phyloP scores from a whole-genome alignment of 495 filamentous ascomycete species.

The Entonaema liquescens region DNA sequence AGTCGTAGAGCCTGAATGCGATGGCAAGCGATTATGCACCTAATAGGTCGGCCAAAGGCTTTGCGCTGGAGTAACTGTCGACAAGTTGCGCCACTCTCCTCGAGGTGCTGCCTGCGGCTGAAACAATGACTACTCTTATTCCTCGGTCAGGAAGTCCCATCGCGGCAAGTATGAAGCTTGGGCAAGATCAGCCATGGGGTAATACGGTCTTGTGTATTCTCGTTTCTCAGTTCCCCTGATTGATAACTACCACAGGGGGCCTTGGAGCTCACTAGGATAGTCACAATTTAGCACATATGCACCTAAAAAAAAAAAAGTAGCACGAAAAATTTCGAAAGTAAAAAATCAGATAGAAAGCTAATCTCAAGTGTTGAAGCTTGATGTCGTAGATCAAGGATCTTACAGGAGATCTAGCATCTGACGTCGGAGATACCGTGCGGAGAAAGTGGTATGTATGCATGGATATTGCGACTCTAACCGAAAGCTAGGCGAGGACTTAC shows the following conservation, averaged over 20 bases:
- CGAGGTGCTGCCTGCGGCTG: background rate
- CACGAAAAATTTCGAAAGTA: background rate
- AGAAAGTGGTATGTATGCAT: slow-evolving; percentile 12
- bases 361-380: background rate
- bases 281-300: background rate
- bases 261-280: background rate
- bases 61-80: background rate
- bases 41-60: background rate
- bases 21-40: background rate
- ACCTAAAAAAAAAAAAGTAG: background rate
- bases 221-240: background rate
- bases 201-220: background rate
- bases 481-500: background rate
- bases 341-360: background rate
- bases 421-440: slow-evolving; percentile 10
- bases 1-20: background rate
- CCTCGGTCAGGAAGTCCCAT: background rate
- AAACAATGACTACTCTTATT: background rate
- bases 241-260: background rate
- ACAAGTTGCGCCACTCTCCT: background rate
- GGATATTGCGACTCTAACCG: slow-evolving; percentile 4
- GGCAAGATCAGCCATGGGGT: background rate
- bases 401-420: background rate
- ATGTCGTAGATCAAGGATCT: background rate
- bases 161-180: background rate